Base-by-base conservation (phyloP, 495 filamentous ascomycete genomes). In the Trichoderma reesei region DNA sequence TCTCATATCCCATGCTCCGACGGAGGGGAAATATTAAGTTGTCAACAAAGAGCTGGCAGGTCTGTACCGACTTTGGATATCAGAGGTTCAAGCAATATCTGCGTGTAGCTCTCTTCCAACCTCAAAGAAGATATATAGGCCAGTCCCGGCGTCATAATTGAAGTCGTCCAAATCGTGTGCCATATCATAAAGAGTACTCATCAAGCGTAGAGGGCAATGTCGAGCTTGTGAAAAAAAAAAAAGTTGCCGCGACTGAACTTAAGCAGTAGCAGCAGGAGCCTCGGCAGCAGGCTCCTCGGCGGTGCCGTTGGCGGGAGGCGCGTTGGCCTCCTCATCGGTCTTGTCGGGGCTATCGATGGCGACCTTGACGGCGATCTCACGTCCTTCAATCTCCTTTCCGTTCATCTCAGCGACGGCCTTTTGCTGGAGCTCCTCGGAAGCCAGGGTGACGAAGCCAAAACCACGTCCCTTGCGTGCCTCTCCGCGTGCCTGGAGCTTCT, bases 341-440 rank as follows among this genome's bases (percentile, higher is more conserved):
- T 98, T 98, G 77, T 94, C 92, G 66, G 94, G 94, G 85, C 92
- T 96, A 78, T 98, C 94, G 71, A 98, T 98, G 74, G 94, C 94
- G 68, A 98, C 90, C 89, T 98, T 98, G 80, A 98, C 94, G 66
- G 94, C 95, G 71, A 98, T 98, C 83, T 97, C 94, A 68, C 94
- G 93, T 59, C 95, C 95, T 72, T 97, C 94, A 65, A 98, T 90
- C 69, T 94, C 89, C 86, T 96, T 97, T 75, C 92, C 94, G 77
- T 98, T 96, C 94, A 98, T 98, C 81, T 98, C 94, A 38, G 80
- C 74, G 66, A 97, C 92, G 62, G 95, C 94, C 86, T 97, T 96
- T 80, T 93, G 85, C 83, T 98, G 94, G 67, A 93, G 77, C 75
- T 96, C 92, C 81, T 98, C 93, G 9, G 92, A 96, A 60, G 86